Evolutionary conservation across 345 rosid genomes (phyloP).

Genomic region (Dipteronia dyeriana): DNA sequence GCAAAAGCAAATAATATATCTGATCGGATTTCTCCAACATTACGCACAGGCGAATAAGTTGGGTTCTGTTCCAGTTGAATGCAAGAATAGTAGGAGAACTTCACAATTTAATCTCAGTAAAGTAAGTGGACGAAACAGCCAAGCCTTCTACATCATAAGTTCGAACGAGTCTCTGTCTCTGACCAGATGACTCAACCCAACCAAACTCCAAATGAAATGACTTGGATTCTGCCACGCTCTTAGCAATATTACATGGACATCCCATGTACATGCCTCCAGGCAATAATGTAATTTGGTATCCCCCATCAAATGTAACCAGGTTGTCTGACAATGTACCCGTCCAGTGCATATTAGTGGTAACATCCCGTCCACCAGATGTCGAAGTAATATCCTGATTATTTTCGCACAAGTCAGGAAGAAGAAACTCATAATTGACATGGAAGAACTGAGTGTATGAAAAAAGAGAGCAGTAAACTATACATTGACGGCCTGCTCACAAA

Average conservation of each 20-base stretch:
- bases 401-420: constrained; percentile 6
- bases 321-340: constrained; percentile 51
- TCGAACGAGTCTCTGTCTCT: constrained; percentile 78
- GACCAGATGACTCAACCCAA: constrained; percentile 70
- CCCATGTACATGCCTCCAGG: constrained; percentile 97
- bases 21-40: neutral
- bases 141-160: constrained; percentile 83
- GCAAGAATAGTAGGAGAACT: neutral
- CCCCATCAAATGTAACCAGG: constrained; percentile 65
- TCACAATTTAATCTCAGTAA: constrained; percentile 63
- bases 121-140: constrained; percentile 83
- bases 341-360: constrained; percentile 65
- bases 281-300: constrained; percentile 66
- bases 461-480: neutral
- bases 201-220: constrained; percentile 88
- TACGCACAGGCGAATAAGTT: neutral
- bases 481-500: neutral
- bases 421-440: constrained; percentile 3
- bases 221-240: constrained; percentile 62
- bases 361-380: constrained; percentile 32
- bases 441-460: neutral
- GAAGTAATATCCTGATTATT: constrained; percentile 57
- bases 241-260: constrained; percentile 66
- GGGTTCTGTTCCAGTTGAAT: neutral
- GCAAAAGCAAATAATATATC: too few relatives aligned